These are phyloP conservation scores for Fereydounia khargensis DNA, from an alignment of 1,284 basidiomycete species.

Conservation along the genomic window DNA sequence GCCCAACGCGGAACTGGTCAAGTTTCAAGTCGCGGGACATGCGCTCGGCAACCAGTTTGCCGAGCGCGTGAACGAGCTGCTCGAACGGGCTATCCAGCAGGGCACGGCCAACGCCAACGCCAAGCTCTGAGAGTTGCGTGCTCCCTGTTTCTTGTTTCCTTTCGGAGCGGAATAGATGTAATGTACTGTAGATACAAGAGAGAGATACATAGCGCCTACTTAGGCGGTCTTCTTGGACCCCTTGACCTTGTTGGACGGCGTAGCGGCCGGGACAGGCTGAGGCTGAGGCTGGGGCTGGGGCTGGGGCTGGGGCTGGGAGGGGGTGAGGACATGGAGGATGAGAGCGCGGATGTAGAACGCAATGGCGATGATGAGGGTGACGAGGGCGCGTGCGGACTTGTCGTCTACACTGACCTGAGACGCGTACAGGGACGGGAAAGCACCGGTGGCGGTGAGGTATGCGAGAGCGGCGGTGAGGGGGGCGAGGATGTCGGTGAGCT, in stretches of 20 bases:
- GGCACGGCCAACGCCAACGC: background rate
- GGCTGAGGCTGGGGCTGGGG: constrained; percentile 2
- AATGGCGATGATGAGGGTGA: constrained; percentile 33
- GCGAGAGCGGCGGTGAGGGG: constrained; percentile 28
- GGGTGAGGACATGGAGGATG: constrained; percentile 21
- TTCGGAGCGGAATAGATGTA: background rate
- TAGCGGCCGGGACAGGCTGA: background rate
- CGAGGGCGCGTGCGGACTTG: constrained; percentile 31
- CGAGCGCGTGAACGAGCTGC: constrained; percentile 25
- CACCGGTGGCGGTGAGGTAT: constrained; percentile 26
- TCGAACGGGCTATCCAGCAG: constrained; percentile 15
- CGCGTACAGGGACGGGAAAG: constrained; percentile 7
- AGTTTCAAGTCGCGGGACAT: constrained; percentile 70
- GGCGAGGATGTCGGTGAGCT: constrained; percentile 36
- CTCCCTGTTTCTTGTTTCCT: background rate
- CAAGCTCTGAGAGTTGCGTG: background rate
- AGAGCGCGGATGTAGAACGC: constrained; percentile 34
- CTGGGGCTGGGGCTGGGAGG: background rate
- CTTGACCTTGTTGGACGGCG: constrained; percentile 5
- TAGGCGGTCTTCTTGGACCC: background rate
- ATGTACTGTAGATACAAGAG: no score
- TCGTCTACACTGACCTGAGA: constrained; percentile 9
- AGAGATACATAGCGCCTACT: no score
- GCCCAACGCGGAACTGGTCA: constrained; percentile 68
- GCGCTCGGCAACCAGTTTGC: constrained; percentile 65